Conservation (phyloP, 345 rosid genomes). For the Citrus glauca region DNA sequence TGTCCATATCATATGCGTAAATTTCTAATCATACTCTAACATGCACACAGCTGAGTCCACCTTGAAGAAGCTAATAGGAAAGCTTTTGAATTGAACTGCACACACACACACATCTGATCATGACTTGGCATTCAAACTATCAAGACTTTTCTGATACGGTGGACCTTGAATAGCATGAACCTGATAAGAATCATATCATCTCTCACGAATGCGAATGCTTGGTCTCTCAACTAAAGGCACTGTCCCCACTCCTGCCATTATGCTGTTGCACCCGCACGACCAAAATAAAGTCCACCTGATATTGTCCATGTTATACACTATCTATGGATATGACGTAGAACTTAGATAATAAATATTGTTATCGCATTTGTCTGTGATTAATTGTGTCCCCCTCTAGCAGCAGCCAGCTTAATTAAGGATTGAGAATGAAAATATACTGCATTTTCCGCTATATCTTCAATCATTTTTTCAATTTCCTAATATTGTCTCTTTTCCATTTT, state of each 20-base stretch:
- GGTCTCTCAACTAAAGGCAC: neutral
- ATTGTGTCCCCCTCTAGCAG: too few relatives aligned
- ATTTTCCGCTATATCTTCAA: too few relatives aligned
- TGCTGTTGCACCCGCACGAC: neutral
- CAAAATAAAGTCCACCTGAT: neutral
- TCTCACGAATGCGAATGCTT: neutral
- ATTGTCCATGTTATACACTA: neutral
- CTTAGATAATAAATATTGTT: too few relatives aligned
- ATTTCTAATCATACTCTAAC: too few relatives aligned
- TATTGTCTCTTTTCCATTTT: too few relatives aligned
- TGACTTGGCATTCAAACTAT: neutral
- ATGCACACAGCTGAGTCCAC: neutral
- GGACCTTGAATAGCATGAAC: neutral
- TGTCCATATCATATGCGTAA: too few relatives aligned
- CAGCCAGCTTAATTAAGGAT: too few relatives aligned
- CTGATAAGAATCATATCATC: neutral
- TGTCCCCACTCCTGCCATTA: neutral
- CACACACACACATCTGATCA: neutral
- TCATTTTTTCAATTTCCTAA: too few relatives aligned
- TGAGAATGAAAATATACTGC: too few relatives aligned
- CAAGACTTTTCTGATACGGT: neutral
- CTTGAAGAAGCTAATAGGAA: neutral
- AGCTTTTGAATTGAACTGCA: neutral
- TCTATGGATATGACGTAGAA: too few relatives aligned
- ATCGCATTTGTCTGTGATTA: neutral